A percentile compares a stretch with the other conserved stretches of the same genome.
Conservation (phyloP, 345 rosid genomes). For the Alliaria petiolata region DNA sequence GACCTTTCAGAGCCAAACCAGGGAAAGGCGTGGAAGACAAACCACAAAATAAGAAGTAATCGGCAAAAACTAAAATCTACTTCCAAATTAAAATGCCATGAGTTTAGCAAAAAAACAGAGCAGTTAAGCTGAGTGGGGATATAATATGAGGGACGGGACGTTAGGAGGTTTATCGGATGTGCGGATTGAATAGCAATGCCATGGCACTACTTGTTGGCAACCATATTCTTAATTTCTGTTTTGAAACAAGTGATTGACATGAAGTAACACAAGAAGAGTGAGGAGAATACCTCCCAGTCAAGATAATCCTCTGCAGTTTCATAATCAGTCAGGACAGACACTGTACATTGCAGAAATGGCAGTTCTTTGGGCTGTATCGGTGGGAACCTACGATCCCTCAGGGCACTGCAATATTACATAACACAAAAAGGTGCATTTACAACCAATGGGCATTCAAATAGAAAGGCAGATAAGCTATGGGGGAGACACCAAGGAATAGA, state of each 20-base stretch:
- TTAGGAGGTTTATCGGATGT: not conserved
- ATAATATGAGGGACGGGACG: too few relatives aligned
- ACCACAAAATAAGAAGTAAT: too few relatives aligned
- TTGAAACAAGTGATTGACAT: not conserved
- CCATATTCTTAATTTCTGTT: not conserved
- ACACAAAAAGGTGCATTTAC: not conserved
- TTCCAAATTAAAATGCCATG: too few relatives aligned
- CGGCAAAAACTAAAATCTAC: too few relatives aligned
- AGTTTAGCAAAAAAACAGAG: too few relatives aligned
- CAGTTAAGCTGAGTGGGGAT: too few relatives aligned
- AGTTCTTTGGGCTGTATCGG: constrained; percentile 91
- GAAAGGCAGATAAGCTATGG: not conserved
- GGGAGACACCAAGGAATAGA: not conserved
- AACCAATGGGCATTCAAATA: not conserved
- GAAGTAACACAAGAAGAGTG: not conserved
- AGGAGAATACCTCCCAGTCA: constrained; percentile 87
- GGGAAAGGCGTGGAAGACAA: too few relatives aligned
- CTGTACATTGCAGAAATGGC: constrained; percentile 89
- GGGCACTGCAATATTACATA: constrained; percentile 55
- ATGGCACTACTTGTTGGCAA: not conserved
- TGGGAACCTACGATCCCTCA: constrained; percentile 95
- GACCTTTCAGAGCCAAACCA: constrained; percentile 44
- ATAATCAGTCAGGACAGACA: constrained; percentile 78
- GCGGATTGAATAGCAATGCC: not conserved
- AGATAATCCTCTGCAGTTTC: constrained; percentile 75